Conservation (phyloP, 192 early-diverging fungal genomes). For the Podila horticola region DNA sequence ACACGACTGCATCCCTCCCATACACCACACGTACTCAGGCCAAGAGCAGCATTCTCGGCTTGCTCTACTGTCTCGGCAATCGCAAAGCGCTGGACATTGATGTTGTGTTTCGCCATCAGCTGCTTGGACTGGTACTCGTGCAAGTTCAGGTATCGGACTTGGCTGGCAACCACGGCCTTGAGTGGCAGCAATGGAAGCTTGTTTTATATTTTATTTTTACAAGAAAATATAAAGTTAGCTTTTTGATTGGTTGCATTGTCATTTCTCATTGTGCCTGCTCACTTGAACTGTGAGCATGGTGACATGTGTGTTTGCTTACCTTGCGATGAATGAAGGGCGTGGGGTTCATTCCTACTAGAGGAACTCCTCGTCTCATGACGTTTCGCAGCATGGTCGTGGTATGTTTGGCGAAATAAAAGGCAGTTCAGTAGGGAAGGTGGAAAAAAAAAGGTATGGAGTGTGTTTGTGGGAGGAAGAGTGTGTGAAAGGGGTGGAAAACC, state of each 20-base stretch:
- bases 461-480: background rate
- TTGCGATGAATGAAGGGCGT: background rate
- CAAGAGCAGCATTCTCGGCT: constrained; percentile 27
- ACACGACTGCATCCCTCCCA: too few species aligned
- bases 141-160: constrained; percentile 40
- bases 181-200: constrained; percentile 12
- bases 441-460: background rate
- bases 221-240: background rate
- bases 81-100: constrained; percentile 45
- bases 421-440: background rate
- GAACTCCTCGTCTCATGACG: background rate
- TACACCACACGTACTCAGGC: constrained; percentile 24
- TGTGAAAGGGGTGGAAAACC: background rate
- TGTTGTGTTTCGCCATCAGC: constrained; percentile 41
- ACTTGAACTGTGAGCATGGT: background rate
- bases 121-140: constrained; percentile 52
- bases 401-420: background rate
- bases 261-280: background rate
- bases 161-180: constrained; percentile 24
- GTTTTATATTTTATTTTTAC: too few species aligned
- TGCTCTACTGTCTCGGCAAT: constrained; percentile 40
- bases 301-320: background rate
- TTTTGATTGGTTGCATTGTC: too few species aligned
- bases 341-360: background rate
- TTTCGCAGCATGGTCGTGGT: background rate